Evolutionary conservation across 2,329 filamentous ascomycete genomes (phyloP), one percentile per base, ranked within the genome.

Genomic region (Apiospora rasikravindrae): DNA sequence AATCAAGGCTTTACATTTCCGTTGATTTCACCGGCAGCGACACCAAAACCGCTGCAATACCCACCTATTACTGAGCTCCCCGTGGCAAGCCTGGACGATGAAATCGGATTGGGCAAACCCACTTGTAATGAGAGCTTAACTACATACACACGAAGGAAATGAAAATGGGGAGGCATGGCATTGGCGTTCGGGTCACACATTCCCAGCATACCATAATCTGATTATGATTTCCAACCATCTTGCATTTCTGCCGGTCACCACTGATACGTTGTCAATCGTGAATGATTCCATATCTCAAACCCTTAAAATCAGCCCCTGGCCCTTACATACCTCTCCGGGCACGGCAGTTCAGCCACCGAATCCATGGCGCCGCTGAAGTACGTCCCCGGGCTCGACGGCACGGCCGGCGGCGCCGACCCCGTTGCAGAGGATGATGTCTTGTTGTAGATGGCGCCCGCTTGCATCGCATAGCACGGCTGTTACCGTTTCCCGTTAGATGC

Each of bases 121-220:
- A 37, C 29, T 40, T 64, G 57, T 64, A 40, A 64, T 64, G 57
- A 64, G 57, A 64, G 57, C 57, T 64, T 40, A 64, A 13, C 14
- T 40, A 40, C 33, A 37, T 37, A 37, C 33, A 37, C 5, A 37
- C 29, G 29, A 64, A n/a, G 57, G 29, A 64, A 64, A 40, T 40
- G 29, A 64, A 64, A 64, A 64, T 37, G 57, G 57, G 57, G 33
- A 64, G 33, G 57, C 57, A 64, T 64, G 57, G 57, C 57, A 64
- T 33, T 64, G 57, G 57, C 57, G 57, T 64, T 64, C 57, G 57
- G 57, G 57, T 64, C 29, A 40, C 57, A 64, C 57, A 64, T 40
- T 64, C 57, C 57, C 57, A 64, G 29, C 57, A 64, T 64, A 64
- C 57, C 57, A 64, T 64, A 40, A 64, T 64, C 57, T 40, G 57